Conservation (phyloP, 805 yeast genomes). For the Lachancea meyersii region DNA sequence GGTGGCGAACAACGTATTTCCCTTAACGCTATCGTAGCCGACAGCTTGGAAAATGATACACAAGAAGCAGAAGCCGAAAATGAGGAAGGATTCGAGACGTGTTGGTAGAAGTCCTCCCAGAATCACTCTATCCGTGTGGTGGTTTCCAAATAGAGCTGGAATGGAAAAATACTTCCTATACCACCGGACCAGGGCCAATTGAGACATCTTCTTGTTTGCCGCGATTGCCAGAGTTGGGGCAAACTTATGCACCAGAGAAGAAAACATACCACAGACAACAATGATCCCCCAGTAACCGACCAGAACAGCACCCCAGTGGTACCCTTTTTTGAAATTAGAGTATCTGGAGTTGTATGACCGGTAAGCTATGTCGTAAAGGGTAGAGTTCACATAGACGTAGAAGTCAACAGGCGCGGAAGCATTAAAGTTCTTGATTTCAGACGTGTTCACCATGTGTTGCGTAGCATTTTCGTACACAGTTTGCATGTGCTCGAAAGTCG, state of each 20-base stretch:
- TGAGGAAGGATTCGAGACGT: constrained; percentile 18
- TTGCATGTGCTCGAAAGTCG: constrained; percentile 34
- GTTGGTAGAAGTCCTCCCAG: constrained; percentile 19
- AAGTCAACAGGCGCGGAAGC: constrained; percentile 27
- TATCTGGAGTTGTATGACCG: constrained; percentile 28
- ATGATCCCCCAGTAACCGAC: constrained; percentile 46
- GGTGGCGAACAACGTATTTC: constrained; percentile 11
- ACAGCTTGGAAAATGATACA: constrained; percentile 16
- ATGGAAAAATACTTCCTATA: constrained; percentile 16
- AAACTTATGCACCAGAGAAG: constrained; percentile 37
- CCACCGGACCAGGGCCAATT: constrained; percentile 10
- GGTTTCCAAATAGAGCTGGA: constrained; percentile 15
- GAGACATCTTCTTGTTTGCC: constrained; percentile 27
- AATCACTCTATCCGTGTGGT: constrained; percentile 11
- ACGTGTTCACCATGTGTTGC: constrained; percentile 34
- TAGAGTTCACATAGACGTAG: constrained; percentile 34
- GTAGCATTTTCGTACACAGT: constrained; percentile 43
- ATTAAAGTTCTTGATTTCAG: constrained; percentile 33
- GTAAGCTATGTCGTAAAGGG: constrained; percentile 23
- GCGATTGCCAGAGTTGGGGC: constrained; percentile 34
- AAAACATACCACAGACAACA: constrained; percentile 37
- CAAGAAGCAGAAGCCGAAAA: constrained; percentile 14
- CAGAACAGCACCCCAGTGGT: constrained; percentile 41
- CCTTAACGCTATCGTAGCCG: constrained; percentile 13
- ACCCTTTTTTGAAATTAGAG: constrained; percentile 37